Evolutionary conservation across 257 asterid genomes (phyloP).

Genomic region (Penstemon newberryi): DNA sequence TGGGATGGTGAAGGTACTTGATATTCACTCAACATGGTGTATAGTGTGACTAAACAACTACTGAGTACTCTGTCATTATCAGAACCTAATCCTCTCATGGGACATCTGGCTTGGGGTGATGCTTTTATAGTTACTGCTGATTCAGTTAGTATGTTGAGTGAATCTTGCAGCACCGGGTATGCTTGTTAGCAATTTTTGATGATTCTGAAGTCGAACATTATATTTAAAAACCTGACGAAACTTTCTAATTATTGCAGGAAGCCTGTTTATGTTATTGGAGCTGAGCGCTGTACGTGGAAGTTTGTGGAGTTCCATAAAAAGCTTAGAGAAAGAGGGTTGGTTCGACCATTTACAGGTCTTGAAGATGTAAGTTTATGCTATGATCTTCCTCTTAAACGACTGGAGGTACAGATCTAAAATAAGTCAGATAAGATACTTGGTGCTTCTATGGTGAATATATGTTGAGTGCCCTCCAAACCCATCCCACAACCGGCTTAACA

Average conservation of each 20-base stretch:
- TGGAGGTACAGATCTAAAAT: not conserved
- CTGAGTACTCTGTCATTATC: conserved; percentile 27
- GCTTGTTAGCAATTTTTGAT: conserved; percentile 28
- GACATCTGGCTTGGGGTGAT: conserved; percentile 98
- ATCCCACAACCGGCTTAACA: no score
- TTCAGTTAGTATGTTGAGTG: conserved; percentile 95
- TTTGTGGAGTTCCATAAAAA: conserved; percentile 76
- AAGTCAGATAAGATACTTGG: not conserved
- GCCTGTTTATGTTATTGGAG: conserved; percentile 92
- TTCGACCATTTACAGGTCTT: conserved; percentile 93
- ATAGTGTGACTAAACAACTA: conserved; percentile 19
- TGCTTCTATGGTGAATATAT: no score
- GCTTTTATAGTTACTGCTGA: conserved; percentile 86
- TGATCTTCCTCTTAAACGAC: not conserved
- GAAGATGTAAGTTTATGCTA: conserved; percentile 79
- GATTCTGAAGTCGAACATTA: conserved; percentile 11
- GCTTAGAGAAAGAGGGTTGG: conserved; percentile 78
- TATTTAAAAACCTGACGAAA: conserved; percentile 20
- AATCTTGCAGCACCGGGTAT: conserved; percentile 99
- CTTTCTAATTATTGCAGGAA: conserved; percentile 53
- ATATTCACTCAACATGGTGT: conserved; percentile 6
- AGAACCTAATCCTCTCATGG: conserved; percentile 97
- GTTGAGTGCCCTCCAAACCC: no score
- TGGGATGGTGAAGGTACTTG: conserved; percentile 94
- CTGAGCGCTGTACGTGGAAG: conserved; percentile 90